Evolutionary conservation across 106 monocot genomes (phyloP).

Genomic region (Xerophyta viscosa): DNA sequence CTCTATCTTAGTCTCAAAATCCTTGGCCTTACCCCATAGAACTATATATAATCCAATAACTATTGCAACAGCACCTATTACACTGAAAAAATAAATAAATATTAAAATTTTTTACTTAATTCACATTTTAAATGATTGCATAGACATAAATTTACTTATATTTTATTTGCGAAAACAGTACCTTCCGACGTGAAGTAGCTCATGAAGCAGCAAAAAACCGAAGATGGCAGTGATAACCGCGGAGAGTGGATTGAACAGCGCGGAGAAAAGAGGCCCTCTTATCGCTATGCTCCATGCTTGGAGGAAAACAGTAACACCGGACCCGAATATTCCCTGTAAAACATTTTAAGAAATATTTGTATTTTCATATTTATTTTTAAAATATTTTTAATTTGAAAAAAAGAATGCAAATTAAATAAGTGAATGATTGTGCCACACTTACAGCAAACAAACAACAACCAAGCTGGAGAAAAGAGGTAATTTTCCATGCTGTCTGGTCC

Average conservation of each 20-base stretch:
- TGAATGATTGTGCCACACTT: too few species aligned
- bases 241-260: constrained; percentile 37
- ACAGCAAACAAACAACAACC: constrained; percentile 31
- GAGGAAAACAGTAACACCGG: constrained; percentile 1
- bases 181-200: constrained; percentile 51
- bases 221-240: constrained; percentile 17
- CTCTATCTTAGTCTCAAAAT: neutral
- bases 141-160: too few species aligned
- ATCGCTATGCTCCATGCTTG: constrained; percentile 44
- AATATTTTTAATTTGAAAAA: too few species aligned
- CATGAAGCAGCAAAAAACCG: constrained; percentile 23
- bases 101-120: too few species aligned
- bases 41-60: neutral
- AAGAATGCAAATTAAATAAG: too few species aligned
- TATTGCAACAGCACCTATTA: neutral
- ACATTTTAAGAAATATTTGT: constrained; percentile 4
- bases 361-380: too few species aligned
- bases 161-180: neutral
- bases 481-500: constrained; percentile 30
- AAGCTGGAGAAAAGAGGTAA: constrained; percentile 26
- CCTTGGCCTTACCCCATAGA: constrained; percentile 5
- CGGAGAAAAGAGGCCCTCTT: constrained; percentile 49
- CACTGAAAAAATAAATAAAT: neutral
- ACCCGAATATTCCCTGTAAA: constrained; percentile 11
- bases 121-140: too few species aligned